phyloP scores from a whole-genome alignment of 257 asterid genomes.

The Solanum verrucosum region DNA sequence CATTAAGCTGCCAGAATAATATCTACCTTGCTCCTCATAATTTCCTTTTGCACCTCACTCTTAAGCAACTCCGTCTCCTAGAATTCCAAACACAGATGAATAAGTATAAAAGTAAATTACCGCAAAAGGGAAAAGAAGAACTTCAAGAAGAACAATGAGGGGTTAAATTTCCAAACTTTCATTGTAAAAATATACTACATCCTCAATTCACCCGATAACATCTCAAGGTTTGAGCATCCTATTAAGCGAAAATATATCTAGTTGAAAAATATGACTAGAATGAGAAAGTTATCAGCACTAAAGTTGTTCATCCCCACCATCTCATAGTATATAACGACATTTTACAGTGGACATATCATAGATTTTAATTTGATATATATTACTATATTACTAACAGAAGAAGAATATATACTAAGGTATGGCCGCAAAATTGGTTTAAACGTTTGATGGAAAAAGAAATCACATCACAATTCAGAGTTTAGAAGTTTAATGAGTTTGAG shows the following conservation, averaged over 20 bases:
- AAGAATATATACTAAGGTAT: not conserved
- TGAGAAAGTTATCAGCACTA: not conserved
- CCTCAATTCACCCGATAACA: not conserved
- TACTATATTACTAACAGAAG: not conserved
- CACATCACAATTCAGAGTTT: not conserved
- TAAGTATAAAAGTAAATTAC: not conserved
- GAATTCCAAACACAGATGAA: not conserved
- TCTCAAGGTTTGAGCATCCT: not conserved
- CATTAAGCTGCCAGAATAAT: not conserved
- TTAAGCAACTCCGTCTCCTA: conserved; percentile 44
- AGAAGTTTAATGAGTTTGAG: not conserved
- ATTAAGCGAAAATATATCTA: not conserved
- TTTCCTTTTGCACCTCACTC: conserved; percentile 29
- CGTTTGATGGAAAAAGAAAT: not conserved
- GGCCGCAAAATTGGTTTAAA: not conserved
- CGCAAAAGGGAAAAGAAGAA: not conserved
- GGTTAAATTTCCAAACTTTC: not conserved
- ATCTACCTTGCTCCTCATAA: conserved; percentile 27
- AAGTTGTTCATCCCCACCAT: not conserved
- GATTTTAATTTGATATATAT: not conserved
- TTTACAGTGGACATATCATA: not conserved
- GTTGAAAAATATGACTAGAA: not conserved
- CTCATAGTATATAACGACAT: not conserved
- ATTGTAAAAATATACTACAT: not conserved
- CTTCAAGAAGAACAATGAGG: not conserved